Evolutionary conservation across 257 asterid genomes (phyloP), one percentile per base, ranked within the genome.

Genomic region (Fraxinus pennsylvanica): DNA sequence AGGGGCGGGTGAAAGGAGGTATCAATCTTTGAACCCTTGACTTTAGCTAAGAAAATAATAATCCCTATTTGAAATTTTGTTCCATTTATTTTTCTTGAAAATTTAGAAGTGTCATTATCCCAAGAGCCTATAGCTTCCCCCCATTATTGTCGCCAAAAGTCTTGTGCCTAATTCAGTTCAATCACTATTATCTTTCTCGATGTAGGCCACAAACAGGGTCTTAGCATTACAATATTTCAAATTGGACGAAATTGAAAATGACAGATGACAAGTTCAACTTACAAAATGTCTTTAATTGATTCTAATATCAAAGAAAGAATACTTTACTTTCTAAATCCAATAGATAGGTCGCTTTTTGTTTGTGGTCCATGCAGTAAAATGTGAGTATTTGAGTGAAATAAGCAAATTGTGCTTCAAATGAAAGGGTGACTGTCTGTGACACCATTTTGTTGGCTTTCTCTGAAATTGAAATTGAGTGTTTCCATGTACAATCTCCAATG

Each of bases 401-500:
- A 21, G 63, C n/a, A 29, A 5, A 35, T 12, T 36, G 29, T 30
- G 61, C 22, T 73, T 9, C 59, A 57, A 57, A 30, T 14, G 15
- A 5, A 19, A 75, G 32, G 12, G 39, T 25, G 1, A 57, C 41
- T 2, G 41, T 38, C 41, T 7, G 41, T 7, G 7, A 38, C 10
- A 38, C 25, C 6, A 32, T 25, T 6, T 19, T 57, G 25, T 19
- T 32, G 29, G 22, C 43, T 14, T 2, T 68, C 66, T 32, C 39
- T 50, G 29, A 65, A 76, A 43, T 41, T 67, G 79, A 67, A 68
- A 76, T 71, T 63, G 76, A 59, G 77, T 9, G 65, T 39, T 61
- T 39, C 81, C 14, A 78, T 38, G 66, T 71, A 52, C 76, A 75
- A 78, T 78, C 81, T 78, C 76, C 77, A 25, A 78, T 71, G 72